A percentile compares a stretch with the other conserved stretches of the same genome.
Evolutionary conservation across 2,329 filamentous ascomycete species (phyloP).

Genomic region (Sporothrix euskadiensis): DNA sequence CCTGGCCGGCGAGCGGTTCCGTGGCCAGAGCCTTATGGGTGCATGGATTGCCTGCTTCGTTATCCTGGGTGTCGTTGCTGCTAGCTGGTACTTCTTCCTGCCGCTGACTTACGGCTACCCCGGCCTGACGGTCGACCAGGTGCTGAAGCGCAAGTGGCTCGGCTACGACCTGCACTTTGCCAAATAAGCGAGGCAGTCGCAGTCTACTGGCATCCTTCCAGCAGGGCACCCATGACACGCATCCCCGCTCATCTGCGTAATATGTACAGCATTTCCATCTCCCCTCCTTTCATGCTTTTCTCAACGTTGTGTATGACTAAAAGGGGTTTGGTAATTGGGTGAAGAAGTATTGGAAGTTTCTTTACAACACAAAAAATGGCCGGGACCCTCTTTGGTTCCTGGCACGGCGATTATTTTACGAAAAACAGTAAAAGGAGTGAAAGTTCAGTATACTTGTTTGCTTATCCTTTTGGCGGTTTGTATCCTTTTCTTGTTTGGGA

Average conservation of each 20-base stretch:
- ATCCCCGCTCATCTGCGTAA: background rate
- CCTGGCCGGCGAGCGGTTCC: conserved; percentile 79
- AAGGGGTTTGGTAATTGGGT: background rate
- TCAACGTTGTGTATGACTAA: background rate
- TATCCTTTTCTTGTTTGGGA: background rate
- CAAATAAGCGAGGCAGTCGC: conserved; percentile 60
- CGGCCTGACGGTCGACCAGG: conserved; percentile 74
- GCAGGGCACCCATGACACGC: no score
- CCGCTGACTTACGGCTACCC: conserved; percentile 95
- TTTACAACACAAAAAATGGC: background rate
- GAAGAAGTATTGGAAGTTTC: background rate
- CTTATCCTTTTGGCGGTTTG: background rate
- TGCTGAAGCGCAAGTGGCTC: conserved; percentile 88
- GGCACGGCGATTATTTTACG: background rate
- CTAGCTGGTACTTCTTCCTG: conserved; percentile 89
- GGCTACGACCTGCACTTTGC: conserved; percentile 98
- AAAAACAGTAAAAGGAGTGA: background rate
- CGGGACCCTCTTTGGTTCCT: background rate
- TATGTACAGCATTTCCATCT: background rate
- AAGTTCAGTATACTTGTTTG: background rate
- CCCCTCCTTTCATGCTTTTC: background rate
- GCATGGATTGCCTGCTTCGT: conserved; percentile 77
- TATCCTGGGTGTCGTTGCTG: conserved; percentile 67
- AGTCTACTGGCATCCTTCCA: background rate
- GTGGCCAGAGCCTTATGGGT: conserved; percentile 71